Percentiles rank a stretch among this genome's conserved stretches.
phyloP scores from a whole-genome alignment of 306 rosid genomes.

The Trifolium repens region DNA sequence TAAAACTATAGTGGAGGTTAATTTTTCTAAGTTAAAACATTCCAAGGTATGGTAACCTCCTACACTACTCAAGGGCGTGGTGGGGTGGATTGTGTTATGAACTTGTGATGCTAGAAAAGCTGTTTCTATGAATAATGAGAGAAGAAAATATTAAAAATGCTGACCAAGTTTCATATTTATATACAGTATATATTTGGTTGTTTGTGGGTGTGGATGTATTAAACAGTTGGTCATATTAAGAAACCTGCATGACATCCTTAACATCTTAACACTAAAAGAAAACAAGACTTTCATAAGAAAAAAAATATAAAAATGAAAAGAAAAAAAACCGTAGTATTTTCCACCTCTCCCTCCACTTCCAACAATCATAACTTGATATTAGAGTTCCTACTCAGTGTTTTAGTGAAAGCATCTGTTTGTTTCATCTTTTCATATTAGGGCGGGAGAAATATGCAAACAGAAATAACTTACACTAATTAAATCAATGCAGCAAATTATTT shows the following conservation, averaged over 20 bases:
- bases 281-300: background rate
- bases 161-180: background rate
- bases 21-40: conserved; percentile 7
- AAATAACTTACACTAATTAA: background rate
- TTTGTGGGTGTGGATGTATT: background rate
- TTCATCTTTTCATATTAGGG: background rate
- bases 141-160: background rate
- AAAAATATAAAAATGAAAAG: background rate
- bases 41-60: conserved; percentile 14
- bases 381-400: conserved; percentile 11
- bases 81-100: conserved; percentile 14
- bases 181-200: background rate
- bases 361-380: conserved; percentile 12
- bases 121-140: conserved; percentile 3
- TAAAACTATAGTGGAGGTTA: conserved; percentile 1
- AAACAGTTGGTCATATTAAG: conserved; percentile 5
- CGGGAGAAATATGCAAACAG: conserved; percentile 9
- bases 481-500: conserved; percentile 14
- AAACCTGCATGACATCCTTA: background rate
- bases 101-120: background rate
- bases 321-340: background rate
- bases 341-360: background rate
- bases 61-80: background rate
- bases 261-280: background rate
- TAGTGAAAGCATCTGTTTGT: conserved; percentile 23